Percentiles rank a stretch among this genome's conserved stretches.
phyloP scores from a whole-genome alignment of 306 rosid species.

The Rosa lucieae region DNA sequence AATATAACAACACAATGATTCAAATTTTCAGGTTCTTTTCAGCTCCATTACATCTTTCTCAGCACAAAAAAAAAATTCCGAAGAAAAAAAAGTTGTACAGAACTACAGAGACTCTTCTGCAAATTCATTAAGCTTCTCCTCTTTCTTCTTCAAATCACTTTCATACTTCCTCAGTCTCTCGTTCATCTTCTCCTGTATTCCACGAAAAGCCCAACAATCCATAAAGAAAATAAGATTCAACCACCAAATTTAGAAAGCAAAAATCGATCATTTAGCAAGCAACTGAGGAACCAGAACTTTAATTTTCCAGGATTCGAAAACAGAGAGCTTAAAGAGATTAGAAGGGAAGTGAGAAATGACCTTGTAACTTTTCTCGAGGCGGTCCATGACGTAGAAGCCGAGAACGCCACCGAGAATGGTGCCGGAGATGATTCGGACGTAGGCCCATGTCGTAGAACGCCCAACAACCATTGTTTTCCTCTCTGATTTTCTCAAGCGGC shows the following conservation, averaged over 20 bases:
- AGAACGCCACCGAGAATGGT: constrained; percentile 68
- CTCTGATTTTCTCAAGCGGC: constrained; percentile 24
- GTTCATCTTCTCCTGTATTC: constrained; percentile 66
- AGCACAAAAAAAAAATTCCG: not conserved
- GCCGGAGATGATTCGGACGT: constrained; percentile 66
- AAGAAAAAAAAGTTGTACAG: not conserved
- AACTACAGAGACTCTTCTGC: constrained; percentile 54
- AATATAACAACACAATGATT: not conserved
- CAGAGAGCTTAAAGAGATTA: not conserved
- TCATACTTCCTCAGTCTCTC: constrained; percentile 67
- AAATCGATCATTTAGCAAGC: not conserved
- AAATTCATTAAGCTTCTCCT: constrained; percentile 48
- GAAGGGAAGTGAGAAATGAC: constrained; percentile 28
- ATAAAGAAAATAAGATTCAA: not conserved
- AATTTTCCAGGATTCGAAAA: not conserved
- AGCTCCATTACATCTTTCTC: not conserved
- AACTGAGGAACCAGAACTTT: not conserved
- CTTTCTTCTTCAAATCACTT: constrained; percentile 60
- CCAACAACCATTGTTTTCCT: constrained; percentile 22
- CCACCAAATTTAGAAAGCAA: not conserved
- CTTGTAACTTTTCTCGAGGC: constrained; percentile 65
- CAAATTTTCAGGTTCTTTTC: not conserved
- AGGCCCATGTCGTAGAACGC: constrained; percentile 66
- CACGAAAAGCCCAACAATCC: not conserved
- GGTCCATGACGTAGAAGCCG: constrained; percentile 92